A percentile compares a stretch with the other conserved stretches of the same genome.
These are phyloP conservation scores for Plasmodium malariae DNA, from an alignment of 169 alveolate genomes.

Conservation along the genomic window DNA sequence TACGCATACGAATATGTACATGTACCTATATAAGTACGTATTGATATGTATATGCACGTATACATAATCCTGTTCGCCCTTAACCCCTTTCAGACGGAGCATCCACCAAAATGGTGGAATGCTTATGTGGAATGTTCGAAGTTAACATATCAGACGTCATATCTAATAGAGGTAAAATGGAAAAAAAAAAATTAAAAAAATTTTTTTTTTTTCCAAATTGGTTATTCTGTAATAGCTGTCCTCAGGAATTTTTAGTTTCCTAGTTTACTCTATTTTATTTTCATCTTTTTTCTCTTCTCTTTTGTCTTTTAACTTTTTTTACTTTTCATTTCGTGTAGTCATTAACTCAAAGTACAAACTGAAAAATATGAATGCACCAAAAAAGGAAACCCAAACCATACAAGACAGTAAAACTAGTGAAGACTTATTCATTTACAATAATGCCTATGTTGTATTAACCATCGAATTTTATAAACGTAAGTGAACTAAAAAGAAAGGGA, in stretches of 20 bases:
- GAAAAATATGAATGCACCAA: not conserved
- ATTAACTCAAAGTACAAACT: slow-evolving; percentile 30
- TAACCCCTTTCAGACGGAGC: not conserved
- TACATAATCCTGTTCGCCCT: not conserved
- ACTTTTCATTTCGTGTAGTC: slow-evolving; percentile 5
- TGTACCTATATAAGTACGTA: not conserved
- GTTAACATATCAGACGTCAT: slow-evolving; percentile 47
- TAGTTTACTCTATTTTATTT: not conserved
- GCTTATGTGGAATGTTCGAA: slow-evolving; percentile 37
- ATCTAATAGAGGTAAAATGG: slow-evolving; percentile 32
- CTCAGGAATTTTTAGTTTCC: not conserved
- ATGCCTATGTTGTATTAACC: slow-evolving; percentile 38
- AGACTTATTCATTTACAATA: not conserved
- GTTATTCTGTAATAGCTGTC: not conserved
- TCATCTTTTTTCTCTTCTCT: not conserved
- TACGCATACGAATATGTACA: not conserved
- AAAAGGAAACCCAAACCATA: slow-evolving; percentile 26
- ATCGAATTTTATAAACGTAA: slow-evolving; percentile 66
- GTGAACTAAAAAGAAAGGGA: not conserved
- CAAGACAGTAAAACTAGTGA: slow-evolving; percentile 13
- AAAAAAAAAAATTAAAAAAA: not conserved
- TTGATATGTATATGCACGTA: not conserved
- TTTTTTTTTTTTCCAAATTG: not conserved
- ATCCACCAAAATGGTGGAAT: slow-evolving; percentile 7
- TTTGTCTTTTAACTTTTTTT: not conserved